Conservation (phyloP, 768 basidiomycete genomes). For the Tubosaeta sp. region DNA sequence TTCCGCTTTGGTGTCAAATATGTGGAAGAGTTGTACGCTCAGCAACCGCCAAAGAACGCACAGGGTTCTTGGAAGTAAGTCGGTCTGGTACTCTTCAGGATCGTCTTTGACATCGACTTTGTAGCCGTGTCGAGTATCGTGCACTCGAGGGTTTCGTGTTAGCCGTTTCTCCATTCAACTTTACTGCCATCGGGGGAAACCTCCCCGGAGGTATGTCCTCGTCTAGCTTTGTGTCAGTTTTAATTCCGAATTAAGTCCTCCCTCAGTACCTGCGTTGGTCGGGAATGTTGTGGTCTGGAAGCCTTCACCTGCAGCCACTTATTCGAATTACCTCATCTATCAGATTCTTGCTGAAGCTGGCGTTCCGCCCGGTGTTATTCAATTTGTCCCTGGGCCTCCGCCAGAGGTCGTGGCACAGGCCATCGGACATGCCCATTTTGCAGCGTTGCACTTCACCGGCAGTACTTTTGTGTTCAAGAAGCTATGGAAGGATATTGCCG, state of each 20-base stretch:
- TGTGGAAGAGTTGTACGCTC: constrained; percentile 89
- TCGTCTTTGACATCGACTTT: constrained; percentile 10
- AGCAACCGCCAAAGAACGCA: constrained; percentile 86
- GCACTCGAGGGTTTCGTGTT: constrained; percentile 98
- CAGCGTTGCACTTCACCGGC: constrained; percentile 94
- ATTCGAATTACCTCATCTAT: constrained; percentile 90
- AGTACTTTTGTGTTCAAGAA: constrained; percentile 92
- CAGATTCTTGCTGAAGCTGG: constrained; percentile 93
- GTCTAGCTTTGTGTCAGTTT: not conserved
- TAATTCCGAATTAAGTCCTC: not conserved
- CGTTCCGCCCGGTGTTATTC: constrained; percentile 90
- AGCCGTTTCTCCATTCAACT: constrained; percentile 98
- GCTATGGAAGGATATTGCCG: constrained; percentile 93
- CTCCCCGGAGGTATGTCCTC: constrained; percentile 59
- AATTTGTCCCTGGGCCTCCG: constrained; percentile 91
- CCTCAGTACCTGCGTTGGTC: constrained; percentile 78
- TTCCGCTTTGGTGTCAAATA: constrained; percentile 96
- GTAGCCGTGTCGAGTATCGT: constrained; percentile 95
- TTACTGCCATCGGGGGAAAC: constrained; percentile 97
- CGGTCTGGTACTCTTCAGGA: not conserved
- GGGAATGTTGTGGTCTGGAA: constrained; percentile 98
- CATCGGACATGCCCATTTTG: constrained; percentile 74
- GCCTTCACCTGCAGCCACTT: constrained; percentile 91
- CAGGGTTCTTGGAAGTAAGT: constrained; percentile 92
- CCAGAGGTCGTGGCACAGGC: constrained; percentile 81